These are phyloP conservation scores for Phytopythium aichiense DNA, from an alignment of 352 stramenopile species.

Conservation along the genomic window DNA sequence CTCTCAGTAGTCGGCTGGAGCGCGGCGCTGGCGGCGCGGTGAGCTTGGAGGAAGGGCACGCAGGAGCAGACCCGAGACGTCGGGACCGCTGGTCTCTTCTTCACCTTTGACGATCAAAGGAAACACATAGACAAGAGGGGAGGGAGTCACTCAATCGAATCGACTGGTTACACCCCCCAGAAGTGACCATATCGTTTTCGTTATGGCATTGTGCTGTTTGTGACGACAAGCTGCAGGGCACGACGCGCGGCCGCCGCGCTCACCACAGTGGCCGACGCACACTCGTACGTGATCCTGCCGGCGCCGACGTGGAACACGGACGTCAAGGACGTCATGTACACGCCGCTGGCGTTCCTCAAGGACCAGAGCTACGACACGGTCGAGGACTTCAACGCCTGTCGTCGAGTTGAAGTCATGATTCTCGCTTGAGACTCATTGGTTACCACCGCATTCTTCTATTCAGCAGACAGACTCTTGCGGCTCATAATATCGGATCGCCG, in stretches of 20 bases:
- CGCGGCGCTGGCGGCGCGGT: background rate
- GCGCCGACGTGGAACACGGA: conserved; percentile 25
- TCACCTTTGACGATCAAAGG: background rate
- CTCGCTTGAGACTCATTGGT: too few relatives aligned
- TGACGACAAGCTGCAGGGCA: too few relatives aligned
- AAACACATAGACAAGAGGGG: background rate
- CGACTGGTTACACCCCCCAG: background rate
- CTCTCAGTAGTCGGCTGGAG: background rate
- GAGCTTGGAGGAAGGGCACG: background rate
- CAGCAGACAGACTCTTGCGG: too few relatives aligned
- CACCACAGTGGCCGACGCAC: conserved; percentile 15
- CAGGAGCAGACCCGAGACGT: too few relatives aligned
- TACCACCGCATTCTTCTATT: too few relatives aligned
- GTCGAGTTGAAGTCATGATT: too few relatives aligned
- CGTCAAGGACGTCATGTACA: conserved; percentile 32
- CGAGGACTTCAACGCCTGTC: conserved; percentile 36
- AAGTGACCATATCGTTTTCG: background rate
- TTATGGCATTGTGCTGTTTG: too few relatives aligned
- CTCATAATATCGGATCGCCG: background rate
- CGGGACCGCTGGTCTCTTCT: background rate
- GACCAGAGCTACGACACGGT: conserved; percentile 35
- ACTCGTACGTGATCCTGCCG: conserved; percentile 36
- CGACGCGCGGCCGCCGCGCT: conserved; percentile 15
- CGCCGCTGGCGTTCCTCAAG: conserved; percentile 42
- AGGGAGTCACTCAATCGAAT: background rate